Evolutionary conservation across 2,329 filamentous ascomycete species (phyloP).

Genomic region (Penicillium aurantiogriseum): DNA sequence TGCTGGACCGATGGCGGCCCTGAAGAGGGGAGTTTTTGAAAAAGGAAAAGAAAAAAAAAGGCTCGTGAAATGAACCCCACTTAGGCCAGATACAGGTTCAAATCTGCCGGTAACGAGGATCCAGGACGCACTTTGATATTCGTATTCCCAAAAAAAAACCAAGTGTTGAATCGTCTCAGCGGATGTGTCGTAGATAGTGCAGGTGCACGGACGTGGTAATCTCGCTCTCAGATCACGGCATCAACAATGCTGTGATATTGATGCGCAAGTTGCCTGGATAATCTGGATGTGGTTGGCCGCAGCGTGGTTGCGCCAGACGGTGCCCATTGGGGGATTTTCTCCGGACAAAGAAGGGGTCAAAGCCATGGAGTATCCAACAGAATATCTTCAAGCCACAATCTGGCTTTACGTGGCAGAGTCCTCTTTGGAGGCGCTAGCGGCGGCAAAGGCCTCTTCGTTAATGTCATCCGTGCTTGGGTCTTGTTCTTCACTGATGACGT

Average conservation of each 20-base stretch:
- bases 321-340: conserved; percentile 19
- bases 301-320: conserved; percentile 8
- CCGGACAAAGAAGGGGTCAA: conserved; percentile 18
- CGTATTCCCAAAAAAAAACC: not conserved
- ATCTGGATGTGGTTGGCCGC: conserved; percentile 14
- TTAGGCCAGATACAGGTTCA: not conserved
- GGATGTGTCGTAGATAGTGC: not conserved
- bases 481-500: conserved; percentile 11
- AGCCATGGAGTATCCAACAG: conserved; percentile 4
- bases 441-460: conserved; percentile 7
- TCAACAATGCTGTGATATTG: conserved; percentile 11
- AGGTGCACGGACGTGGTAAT: conserved; percentile 7
- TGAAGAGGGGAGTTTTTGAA: not conserved
- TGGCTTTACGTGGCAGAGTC: conserved; percentile 15
- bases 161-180: not conserved
- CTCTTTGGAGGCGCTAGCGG: conserved; percentile 14
- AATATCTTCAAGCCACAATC: conserved; percentile 7
- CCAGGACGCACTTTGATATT: not conserved
- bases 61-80: not conserved
- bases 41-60: not conserved
- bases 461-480: not conserved
- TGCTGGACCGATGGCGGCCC: not conserved
- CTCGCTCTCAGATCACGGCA: not conserved
- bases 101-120: not conserved
- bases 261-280: conserved; percentile 12